Base-by-base conservation (phyloP, 805 yeast genomes). In the Saccharomycopsis fibuligera region DNA sequence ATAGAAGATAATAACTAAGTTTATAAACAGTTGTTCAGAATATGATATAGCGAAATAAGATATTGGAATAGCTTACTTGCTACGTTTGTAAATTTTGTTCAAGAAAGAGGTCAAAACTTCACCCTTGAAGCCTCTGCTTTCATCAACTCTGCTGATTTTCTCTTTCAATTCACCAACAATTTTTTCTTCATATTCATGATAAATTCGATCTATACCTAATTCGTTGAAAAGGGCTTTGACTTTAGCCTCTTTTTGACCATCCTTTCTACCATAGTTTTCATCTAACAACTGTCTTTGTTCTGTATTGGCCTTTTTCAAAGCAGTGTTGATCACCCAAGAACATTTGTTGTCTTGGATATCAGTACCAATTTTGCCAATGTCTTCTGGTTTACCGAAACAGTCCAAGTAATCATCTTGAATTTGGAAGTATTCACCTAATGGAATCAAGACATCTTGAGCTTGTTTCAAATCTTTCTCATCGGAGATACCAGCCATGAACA, bases 341-440 rank as follows among this genome's bases (percentile, higher is more conserved):
- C 99, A 93, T 69, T 93, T 93, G 79, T 93, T 93, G 69, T 93
- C 99, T 71, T 86, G 86, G 63, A 93, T 93, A 66, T 93, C 99
- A 52, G 99, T 93, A 58, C 99, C 99, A 58, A 93, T 88, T 75
- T 93, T 93, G 55, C 99, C 99, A 62, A 90, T 93, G 62, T 91
- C 88, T 63, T 86, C 95, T 38, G 99, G 96, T 60, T 91, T 88
- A 57, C 99, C 99, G 63, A 87, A 93, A 68, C 96, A 87, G 68
- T 93, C 99, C 57, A 93, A 78, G 72, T 75, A 93, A 67, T 93
- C 99, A 65, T 93, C 99, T 72, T 93, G 99, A 58, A 93, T 87
- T 73, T 93, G 99, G 83, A 93, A 93, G 67, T 93, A 93, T 68
- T 93, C 97, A 51, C 99, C 99, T 58, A 93, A 77, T 49, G 97